Conservation (phyloP, 306 rosid species). For the Casuarina cunninghamiana region DNA sequence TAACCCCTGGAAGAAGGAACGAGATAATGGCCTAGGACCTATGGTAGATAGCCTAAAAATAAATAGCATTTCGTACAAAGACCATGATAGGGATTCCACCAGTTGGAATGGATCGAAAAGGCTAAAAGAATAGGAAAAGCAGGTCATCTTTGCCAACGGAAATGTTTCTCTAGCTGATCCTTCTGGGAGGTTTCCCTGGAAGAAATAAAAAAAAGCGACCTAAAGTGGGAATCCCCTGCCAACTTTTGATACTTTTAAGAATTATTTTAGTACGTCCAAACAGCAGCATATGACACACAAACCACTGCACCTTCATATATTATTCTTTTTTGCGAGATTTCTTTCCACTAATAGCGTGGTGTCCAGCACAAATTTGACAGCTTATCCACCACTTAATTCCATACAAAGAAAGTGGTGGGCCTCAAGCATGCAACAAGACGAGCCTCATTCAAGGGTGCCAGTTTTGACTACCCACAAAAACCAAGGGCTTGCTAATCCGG, state of each 20-base stretch:
- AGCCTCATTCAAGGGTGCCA: not conserved
- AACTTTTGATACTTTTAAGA: slow-evolving; percentile 12
- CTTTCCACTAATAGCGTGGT: slow-evolving; percentile 46
- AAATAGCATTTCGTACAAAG: slow-evolving; percentile 25
- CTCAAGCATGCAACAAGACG: not conserved
- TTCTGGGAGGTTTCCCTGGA: slow-evolving; percentile 20
- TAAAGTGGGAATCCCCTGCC: slow-evolving; percentile 31
- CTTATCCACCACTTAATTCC: slow-evolving; percentile 28
- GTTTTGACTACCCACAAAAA: not conserved
- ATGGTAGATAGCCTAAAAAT: not conserved
- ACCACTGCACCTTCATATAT: slow-evolving; percentile 7
- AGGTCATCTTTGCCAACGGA: slow-evolving; percentile 25
- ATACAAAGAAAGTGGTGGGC: slow-evolving; percentile 34
- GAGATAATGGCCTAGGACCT: slow-evolving; percentile 18
- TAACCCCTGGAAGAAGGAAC: slow-evolving; percentile 36
- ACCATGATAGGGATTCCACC: slow-evolving; percentile 33
- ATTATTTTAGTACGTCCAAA: slow-evolving; percentile 17
- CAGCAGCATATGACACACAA: slow-evolving; percentile 18
- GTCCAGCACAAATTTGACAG: slow-evolving; percentile 23
- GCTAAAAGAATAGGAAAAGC: slow-evolving; percentile 22
- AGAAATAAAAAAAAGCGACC: slow-evolving; percentile 13
- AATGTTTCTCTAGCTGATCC: slow-evolving; percentile 19
- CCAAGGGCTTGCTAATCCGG: not conserved
- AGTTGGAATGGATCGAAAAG: slow-evolving; percentile 29
- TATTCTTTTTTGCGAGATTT: slow-evolving; percentile 6